Evolutionary conservation across 2,329 filamentous ascomycete genomes (phyloP), one percentile per base, ranked within the genome.

Genomic region (Penicillium brasilianum): DNA sequence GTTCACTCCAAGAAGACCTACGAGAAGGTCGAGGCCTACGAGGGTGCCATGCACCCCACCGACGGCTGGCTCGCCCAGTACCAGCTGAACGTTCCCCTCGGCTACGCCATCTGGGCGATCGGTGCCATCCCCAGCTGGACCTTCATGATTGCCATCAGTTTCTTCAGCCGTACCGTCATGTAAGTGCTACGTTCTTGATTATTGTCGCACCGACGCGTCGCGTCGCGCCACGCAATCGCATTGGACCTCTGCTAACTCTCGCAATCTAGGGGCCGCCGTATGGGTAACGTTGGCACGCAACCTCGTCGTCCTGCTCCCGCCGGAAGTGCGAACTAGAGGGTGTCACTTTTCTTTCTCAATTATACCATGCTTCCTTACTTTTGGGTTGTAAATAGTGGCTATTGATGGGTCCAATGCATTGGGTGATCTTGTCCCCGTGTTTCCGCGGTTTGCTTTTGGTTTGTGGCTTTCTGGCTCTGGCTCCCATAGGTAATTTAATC

Each of bases 91-190:
- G 73, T 87, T 57, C 82, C 84, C 16, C 71, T 87, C 37, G 87
- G 82, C 7, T 88, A 87, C 65, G 72, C 80, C 46, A 79, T 88
- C 57, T 88, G 80, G 73, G 82, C 72, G 32, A 82, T 89, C 71
- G 78, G 82, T 36, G 79, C 82, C 74, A 81, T 88, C 66, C 87
- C 87, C 3, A 87, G 83, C 68, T 89, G 87, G 87, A 70, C 84
- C 60, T 84, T 88, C 64, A 89, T 89, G 87, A 83, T 89, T 65
- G 74, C 80, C 44, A 84, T 89, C 74, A 86, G 82, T 57, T 84
- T 88, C 74, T 71, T 86, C 68, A 87, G 83, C 77, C 78, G 87
- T 69, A 83, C 81, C 13, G 78, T 89, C 72, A 88, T 88, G 87
- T 87, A 77, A 82, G 84, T 75, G 56, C 18, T 28, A 4, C 13